Base-by-base conservation (phyloP, 352 stramenopile genomes). In the Globisporangium nodosum region DNA sequence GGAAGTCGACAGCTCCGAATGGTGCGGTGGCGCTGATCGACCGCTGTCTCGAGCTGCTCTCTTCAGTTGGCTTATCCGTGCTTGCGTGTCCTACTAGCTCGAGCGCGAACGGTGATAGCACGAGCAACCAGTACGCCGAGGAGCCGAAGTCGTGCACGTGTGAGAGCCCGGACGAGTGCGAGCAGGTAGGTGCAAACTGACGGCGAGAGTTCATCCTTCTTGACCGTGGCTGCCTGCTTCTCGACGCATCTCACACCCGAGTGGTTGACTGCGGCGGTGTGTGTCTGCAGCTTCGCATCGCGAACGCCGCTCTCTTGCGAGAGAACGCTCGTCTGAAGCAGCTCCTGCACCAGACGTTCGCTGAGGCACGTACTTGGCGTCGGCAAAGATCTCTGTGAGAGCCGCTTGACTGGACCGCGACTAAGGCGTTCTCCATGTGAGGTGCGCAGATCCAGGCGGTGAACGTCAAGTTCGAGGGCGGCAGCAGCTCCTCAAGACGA, bases 261-360 rank as follows among this genome's bases (percentile, higher is more conserved):
- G 7, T 30, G 63, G 49, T 16, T 56, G 50, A 2, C 65, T 16
- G 16, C 20, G 43, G 16, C 9, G 43, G 45, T 50, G 54, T 35
- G 5, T 51, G 48, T 56, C 37, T 37, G 30, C 54, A 69, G 35
- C 54, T 64, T 48, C 15, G 63, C 12, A 57, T 53, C 20, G 52
- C 48, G 35, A 82, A 73, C 27, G 49, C 56, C 46, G 58, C 56
- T 9, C 48, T 81, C 30, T 58, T 70, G 54, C 20, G n/a, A 5
- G 70, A 77, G 39, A 81, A 79, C 49, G 9, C 58, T n/a, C 70
- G 56, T 2, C 52, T 78, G 7, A 58, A 59, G 60, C 65, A 76
- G 53, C 65, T 78, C 0, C 43, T 79, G 33, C 51, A 73, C 46
- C 64, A 54, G 24, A 79, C 66, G 16, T 75, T 80, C 46, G 58